Conservation (phyloP, 495 filamentous ascomycete species). For the Baudoinia panamericana region DNA sequence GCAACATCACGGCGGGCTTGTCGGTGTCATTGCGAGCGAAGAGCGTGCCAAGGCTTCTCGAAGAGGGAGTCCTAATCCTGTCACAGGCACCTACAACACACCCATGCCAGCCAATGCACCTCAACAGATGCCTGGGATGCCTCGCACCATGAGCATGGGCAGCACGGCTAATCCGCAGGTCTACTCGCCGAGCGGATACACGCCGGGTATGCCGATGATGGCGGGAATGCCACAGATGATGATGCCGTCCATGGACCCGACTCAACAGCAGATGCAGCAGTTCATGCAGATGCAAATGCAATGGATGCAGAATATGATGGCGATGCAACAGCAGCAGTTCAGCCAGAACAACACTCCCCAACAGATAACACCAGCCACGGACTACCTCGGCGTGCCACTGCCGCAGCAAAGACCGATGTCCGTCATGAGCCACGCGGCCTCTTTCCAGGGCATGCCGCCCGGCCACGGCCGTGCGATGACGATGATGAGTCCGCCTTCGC, state of each 20-base stretch:
- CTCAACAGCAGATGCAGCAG: conserved; percentile 70
- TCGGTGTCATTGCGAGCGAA: conserved; percentile 82
- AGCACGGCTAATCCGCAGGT: conserved; percentile 25
- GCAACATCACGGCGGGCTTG: conserved; percentile 53
- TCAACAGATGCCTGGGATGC: conserved; percentile 20
- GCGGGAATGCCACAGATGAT: conserved; percentile 24
- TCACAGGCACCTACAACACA: conserved; percentile 22
- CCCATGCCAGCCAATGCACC: conserved; percentile 26
- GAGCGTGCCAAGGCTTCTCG: conserved; percentile 65
- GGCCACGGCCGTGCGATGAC: conserved; percentile 19
- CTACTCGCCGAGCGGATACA: conserved; percentile 19
- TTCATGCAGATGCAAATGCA: conserved; percentile 96
- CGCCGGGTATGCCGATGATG: conserved; percentile 27
- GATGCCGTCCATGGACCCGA: conserved; percentile 40
- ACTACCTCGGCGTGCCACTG: conserved; percentile 11
- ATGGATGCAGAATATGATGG: conserved; percentile 65
- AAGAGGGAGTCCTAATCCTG: conserved; percentile 61
- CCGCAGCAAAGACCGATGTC: conserved; percentile 7
- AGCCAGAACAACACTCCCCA: conserved; percentile 13
- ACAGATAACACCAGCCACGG: not conserved
- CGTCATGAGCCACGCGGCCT: conserved; percentile 10
- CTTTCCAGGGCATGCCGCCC: not conserved
- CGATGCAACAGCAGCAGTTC: conserved; percentile 30
- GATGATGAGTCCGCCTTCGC: conserved; percentile 19
- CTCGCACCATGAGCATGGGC: conserved; percentile 28